Evolutionary conservation across 805 yeast species (phyloP).

Genomic region (Ogataea trehaloabstinens): DNA sequence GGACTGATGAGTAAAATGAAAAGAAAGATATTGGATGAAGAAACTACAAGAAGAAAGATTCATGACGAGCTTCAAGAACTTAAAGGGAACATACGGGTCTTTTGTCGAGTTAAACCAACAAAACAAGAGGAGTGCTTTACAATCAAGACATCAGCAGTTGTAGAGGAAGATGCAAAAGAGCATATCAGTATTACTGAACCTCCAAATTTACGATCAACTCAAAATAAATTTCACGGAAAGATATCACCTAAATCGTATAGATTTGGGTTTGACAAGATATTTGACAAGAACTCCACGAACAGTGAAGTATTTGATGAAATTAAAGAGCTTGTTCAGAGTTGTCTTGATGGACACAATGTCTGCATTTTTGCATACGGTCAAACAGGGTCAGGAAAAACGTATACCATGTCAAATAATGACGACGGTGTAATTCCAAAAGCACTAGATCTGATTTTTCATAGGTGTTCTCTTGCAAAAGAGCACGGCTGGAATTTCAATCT

Average conservation of each 20-base stretch:
- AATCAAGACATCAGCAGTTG: slow-evolving; percentile 8
- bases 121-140: slow-evolving; percentile 20
- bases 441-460: slow-evolving; percentile 63
- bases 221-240: slow-evolving; percentile 6
- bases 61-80: slow-evolving; percentile 81
- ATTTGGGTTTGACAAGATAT: slow-evolving; percentile 79
- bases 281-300: slow-evolving; percentile 54
- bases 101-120: slow-evolving; percentile 78
- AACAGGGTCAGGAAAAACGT: slow-evolving; percentile 94
- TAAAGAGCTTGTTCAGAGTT: slow-evolving; percentile 79
- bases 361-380: slow-evolving; percentile 97
- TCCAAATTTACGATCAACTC: slow-evolving; percentile 1
- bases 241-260: slow-evolving; percentile 25
- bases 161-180: slow-evolving; percentile 27
- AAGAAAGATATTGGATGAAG: slow-evolving; percentile 28
- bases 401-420: slow-evolving; percentile 70
- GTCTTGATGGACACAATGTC: slow-evolving; percentile 85
- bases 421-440: slow-evolving; percentile 86
- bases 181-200: slow-evolving; percentile 30
- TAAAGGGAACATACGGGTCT: slow-evolving; percentile 90
- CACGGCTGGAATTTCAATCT: slow-evolving; percentile 64
- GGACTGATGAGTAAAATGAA: slow-evolving; percentile 26
- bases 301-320: slow-evolving; percentile 75
- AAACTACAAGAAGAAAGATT: slow-evolving; percentile 47
- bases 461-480: slow-evolving; percentile 44